These are phyloP conservation scores for Echinochloa phyllopogon DNA, from an alignment of 176 grass and related monocot genomes.

Conservation along the genomic window DNA sequence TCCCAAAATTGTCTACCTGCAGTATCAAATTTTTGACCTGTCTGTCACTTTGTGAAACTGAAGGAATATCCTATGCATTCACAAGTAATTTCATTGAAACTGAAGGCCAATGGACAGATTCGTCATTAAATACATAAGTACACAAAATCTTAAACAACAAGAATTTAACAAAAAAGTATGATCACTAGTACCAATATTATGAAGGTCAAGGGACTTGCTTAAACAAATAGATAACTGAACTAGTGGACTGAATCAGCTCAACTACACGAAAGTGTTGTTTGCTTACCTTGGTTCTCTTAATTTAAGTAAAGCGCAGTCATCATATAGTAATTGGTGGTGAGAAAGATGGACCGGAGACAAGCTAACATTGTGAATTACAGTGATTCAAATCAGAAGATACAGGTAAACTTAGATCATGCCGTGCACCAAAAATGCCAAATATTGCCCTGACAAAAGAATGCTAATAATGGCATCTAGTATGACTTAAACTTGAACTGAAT, in stretches of 20 bases:
- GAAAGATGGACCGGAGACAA: background rate
- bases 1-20: constrained; percentile 79
- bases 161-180: background rate
- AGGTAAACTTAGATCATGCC: background rate
- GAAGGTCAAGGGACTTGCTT: background rate
- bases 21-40: background rate
- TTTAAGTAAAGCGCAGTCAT: background rate
- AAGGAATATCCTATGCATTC: background rate
- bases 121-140: background rate
- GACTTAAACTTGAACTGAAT: background rate
- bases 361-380: no score
- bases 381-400: no score
- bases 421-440: background rate
- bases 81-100: background rate
- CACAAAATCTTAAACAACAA: background rate
- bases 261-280: background rate
- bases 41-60: background rate
- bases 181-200: background rate
- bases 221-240: background rate
- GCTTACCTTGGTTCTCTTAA: no score
- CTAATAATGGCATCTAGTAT: background rate
- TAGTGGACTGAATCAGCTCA: background rate
- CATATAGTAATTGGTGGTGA: background rate
- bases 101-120: background rate
- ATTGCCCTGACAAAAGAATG: background rate